A percentile compares a stretch with the other conserved stretches of the same genome.
Conservation (phyloP, 176 grass and related monocot genomes). For the Oryza longistaminata region DNA sequence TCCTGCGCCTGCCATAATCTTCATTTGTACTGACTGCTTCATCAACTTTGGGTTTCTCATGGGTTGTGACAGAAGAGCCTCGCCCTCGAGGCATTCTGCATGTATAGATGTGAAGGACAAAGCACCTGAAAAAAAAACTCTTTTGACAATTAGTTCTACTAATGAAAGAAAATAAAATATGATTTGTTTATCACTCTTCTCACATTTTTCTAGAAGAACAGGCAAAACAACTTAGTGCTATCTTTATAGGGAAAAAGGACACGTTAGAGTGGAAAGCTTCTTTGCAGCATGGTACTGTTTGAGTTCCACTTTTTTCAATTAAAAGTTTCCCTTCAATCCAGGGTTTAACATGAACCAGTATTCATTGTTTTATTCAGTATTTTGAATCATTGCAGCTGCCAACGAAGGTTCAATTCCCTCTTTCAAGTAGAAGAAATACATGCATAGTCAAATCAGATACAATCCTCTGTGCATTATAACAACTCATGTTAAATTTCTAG, state of each 20-base stretch:
- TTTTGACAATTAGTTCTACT: background rate
- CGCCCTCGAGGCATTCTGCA: constrained; percentile 44
- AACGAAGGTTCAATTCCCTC: background rate
- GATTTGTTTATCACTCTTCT: background rate
- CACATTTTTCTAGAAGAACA: background rate
- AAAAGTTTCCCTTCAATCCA: background rate
- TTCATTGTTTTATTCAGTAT: background rate
- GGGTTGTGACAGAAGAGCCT: constrained; percentile 33
- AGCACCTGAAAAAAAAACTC: background rate
- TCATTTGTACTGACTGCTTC: constrained; percentile 26
- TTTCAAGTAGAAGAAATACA: background rate
- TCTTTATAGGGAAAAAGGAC: background rate
- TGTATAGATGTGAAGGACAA: constrained; percentile 7
- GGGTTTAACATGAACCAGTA: background rate
- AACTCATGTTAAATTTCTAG: background rate
- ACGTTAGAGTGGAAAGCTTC: background rate
- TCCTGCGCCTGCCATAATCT: constrained; percentile 44
- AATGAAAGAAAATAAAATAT: background rate
- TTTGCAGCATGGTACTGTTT: background rate
- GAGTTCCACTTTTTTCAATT: background rate
- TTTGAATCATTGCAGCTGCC: background rate
- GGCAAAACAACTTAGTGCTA: background rate
- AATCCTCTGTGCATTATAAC: background rate
- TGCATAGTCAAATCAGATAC: background rate
- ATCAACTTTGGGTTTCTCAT: constrained; percentile 36